Base-by-base conservation (phyloP, 2,329 filamentous ascomycete genomes). In the Sclerotinia spermophila region DNA sequence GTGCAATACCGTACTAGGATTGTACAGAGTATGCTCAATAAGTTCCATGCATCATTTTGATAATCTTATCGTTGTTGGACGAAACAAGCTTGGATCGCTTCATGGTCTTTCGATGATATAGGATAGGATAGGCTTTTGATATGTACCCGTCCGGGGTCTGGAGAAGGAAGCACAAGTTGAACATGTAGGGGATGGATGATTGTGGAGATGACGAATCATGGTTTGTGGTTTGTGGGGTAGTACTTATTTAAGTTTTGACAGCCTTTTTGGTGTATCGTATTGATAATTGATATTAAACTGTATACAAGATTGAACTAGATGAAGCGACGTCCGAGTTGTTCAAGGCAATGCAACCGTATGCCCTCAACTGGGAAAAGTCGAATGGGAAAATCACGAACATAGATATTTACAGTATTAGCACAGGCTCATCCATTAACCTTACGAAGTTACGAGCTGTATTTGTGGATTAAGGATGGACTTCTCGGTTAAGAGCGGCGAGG, bases 71-170 rank as follows among this genome's bases (percentile, higher is more conserved):
- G 42, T 62, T 19, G 19, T 40, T n/a, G 42, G n/a, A 61, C 56
- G 38, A 53, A 53, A 53, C 48, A 53, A 68, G 67, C 67, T 68
- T 68, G 42, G 67, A 68, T 62, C 67, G 42, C 55, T 21, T 30
- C 30, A 44, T 68, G 67, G 44, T 42, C 67, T 27, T 33, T 33
- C 30, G n/a, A 30, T 27, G 30, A 40, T 45, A 45, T 45, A 11
- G 24, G 27, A 45, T 45, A 11, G 24, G 27, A 15, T 27, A 51
- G 48, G 48, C 33, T 58, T 58, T n/a, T 40, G 67, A 68, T 68
- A 68, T 68, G 67, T 68, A 68, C 33, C 67, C 67, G 67, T 68
- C 67, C 33, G 67, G 67, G 67, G 67, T 68, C 67, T 62, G 67
- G 67, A 68, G 67, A 68, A 68, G 38, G 67, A 68, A 68, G 38